phyloP scores from a whole-genome alignment of 2,329 filamentous ascomycete genomes.

The Fusarium sarcochroum region DNA sequence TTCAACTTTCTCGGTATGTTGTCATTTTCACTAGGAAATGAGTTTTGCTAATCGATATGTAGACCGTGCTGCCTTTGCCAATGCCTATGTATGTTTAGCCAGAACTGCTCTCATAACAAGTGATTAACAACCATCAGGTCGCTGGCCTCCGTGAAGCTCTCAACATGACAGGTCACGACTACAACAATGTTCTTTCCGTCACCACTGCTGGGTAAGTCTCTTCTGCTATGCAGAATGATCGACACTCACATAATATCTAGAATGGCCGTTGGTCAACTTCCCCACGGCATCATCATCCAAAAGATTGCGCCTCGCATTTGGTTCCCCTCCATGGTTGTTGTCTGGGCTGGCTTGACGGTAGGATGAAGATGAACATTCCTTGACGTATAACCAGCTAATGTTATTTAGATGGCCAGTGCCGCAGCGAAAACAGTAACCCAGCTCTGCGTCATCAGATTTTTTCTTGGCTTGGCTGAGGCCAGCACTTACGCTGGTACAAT shows the following conservation, averaged over 20 bases:
- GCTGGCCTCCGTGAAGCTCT: constrained; percentile 61
- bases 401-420: constrained; percentile 47
- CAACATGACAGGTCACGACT: constrained; percentile 59
- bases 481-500: constrained; percentile 51
- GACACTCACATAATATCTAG: constrained; percentile 21
- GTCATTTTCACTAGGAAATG: not conserved
- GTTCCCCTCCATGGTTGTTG: constrained; percentile 70
- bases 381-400: not conserved
- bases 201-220: constrained; percentile 47
- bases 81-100: constrained; percentile 55
- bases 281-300: constrained; percentile 70
- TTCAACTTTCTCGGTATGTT: constrained; percentile 56
- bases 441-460: constrained; percentile 49
- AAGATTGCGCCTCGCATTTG: constrained; percentile 71
- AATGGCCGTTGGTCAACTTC: constrained; percentile 67
- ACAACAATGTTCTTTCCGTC: constrained; percentile 47
- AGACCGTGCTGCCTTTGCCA: constrained; percentile 50
- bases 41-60: not conserved
- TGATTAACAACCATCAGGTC: constrained; percentile 43
- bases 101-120: fast-evolving
- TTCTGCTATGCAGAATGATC: no score
- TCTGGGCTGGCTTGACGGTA: constrained; percentile 74
- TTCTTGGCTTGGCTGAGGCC: constrained; percentile 48
- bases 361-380: fast-evolving
- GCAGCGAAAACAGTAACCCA: constrained; percentile 50